Conservation (phyloP, 345 rosid species). For the Arabidopsis thaliana region DNA sequence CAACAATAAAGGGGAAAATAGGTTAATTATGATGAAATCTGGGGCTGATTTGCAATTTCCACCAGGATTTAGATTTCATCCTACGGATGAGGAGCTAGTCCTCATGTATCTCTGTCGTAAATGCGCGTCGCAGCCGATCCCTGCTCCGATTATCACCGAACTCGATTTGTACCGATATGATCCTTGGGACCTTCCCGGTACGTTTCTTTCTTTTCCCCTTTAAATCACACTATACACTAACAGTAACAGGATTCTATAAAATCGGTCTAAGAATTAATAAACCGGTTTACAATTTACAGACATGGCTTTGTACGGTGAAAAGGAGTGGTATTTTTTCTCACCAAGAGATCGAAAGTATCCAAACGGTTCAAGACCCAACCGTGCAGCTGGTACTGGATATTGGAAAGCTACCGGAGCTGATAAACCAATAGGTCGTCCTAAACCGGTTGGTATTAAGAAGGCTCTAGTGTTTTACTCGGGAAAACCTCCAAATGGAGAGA, state of each 20-base stretch:
- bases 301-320: constrained; percentile 82
- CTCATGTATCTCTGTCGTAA: constrained; percentile 83
- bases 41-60: constrained; percentile 66
- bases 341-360: constrained; percentile 92
- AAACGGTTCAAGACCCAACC: constrained; percentile 92
- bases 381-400: constrained; percentile 88
- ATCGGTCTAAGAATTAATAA: constrained; percentile 12
- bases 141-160: constrained; percentile 80
- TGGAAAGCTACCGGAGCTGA: constrained; percentile 99
- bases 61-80: constrained; percentile 94
- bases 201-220: background rate
- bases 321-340: constrained; percentile 96
- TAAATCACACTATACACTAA: background rate
- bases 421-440: constrained; percentile 88
- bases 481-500: constrained; percentile 84
- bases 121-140: constrained; percentile 74
- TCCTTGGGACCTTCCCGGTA: constrained; percentile 97
- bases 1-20: background rate
- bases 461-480: constrained; percentile 91
- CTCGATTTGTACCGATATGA: constrained; percentile 80
- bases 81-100: constrained; percentile 98
- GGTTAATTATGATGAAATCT: constrained; percentile 46
- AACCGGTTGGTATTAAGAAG: constrained; percentile 83
- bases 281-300: constrained; percentile 42
- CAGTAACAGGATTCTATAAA: background rate